phyloP scores from a whole-genome alignment of 1,284 basidiomycete genomes.

The Moesziomyces parantarcticus region DNA sequence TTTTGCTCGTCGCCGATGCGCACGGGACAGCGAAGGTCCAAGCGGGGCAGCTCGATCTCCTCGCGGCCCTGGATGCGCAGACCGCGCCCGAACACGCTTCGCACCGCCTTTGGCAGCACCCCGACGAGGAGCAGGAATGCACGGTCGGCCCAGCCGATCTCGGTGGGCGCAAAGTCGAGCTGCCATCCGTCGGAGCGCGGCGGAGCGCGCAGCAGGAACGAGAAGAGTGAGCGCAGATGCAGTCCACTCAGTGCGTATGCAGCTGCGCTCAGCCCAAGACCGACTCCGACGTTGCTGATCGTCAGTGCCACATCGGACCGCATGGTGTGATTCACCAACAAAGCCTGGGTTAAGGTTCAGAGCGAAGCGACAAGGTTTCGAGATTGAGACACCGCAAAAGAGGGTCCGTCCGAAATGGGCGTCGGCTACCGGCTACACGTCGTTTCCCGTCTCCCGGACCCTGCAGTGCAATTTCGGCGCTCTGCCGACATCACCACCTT shows the following conservation, averaged over 20 bases:
- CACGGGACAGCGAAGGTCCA: constrained; percentile 20
- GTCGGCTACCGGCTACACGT: too few relatives aligned
- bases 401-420: too few relatives aligned
- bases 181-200: neutral
- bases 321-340: neutral
- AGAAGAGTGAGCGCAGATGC: constrained; percentile 15
- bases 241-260: constrained; percentile 8
- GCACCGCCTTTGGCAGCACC: constrained; percentile 11
- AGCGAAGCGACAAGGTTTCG: too few relatives aligned
- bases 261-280: constrained; percentile 6
- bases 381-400: too few relatives aligned
- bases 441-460: too few relatives aligned
- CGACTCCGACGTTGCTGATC: constrained; percentile 10
- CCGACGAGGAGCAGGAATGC: constrained; percentile 11
- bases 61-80: constrained; percentile 5
- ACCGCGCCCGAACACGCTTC: neutral
- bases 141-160: constrained; percentile 17
- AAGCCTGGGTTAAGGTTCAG: too few relatives aligned
- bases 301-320: neutral
- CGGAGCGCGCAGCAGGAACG: constrained; percentile 9
- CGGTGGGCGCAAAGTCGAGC: constrained; percentile 17
- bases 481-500: too few relatives aligned
- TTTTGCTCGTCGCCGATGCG: neutral
- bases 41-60: constrained; percentile 11
- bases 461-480: too few relatives aligned